Percentiles rank a stretch among this genome's conserved stretches.
phyloP scores from a whole-genome alignment of 176 grass and related monocot species.

The barley (Hordeum vulgare) region MorexV3_pseudomolecules_assembly NC_058522.1:511850441-511850940 shows the following conservation, averaged over 20 bases:
- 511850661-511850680: constrained; percentile 47
- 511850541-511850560: constrained; percentile 17
- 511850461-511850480: constrained; percentile 24
- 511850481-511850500: background rate
- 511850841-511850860: background rate
- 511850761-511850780: constrained; percentile 5
- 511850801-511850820: constrained; percentile 1
- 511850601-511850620: constrained; percentile 10
- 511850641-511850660: constrained; percentile 17
- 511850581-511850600: constrained; percentile 25
- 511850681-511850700: constrained; percentile 38
- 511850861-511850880: too few relatives aligned
- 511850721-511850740: constrained; percentile 85
- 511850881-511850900: too few relatives aligned
- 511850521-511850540: constrained; percentile 34
- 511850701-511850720: constrained; percentile 56
- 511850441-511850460: constrained; percentile 15
- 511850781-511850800: constrained; percentile 1
- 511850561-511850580: constrained; percentile 25
- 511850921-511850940: too few relatives aligned
- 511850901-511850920: too few relatives aligned
- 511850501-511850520: constrained; percentile 35
- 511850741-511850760: constrained; percentile 61
- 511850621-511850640: constrained; percentile 18
- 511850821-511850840: background rate